Evolutionary conservation across 73 alveolate species (phyloP).

Genomic region (Paramecium octaurelia): DNA sequence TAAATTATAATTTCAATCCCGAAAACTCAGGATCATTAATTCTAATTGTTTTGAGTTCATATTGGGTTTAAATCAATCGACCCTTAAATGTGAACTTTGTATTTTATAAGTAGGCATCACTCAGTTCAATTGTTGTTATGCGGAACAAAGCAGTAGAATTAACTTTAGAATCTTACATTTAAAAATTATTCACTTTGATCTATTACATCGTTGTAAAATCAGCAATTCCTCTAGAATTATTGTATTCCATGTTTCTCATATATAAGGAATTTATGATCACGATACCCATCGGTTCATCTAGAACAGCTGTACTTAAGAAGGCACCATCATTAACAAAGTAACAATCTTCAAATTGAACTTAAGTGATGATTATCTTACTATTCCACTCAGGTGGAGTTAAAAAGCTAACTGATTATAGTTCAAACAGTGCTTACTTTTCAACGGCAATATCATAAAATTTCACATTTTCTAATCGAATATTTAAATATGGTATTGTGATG

Average conservation of each 20-base stretch:
- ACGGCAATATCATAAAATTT: background rate
- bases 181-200: background rate
- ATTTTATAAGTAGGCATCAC: background rate
- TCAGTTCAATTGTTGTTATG: background rate
- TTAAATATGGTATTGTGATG: background rate
- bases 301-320: background rate
- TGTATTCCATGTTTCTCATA: background rate
- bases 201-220: background rate
- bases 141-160: background rate
- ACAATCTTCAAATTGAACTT: background rate
- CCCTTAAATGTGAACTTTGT: background rate
- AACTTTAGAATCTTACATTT: background rate
- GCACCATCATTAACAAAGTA: background rate
- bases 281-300: background rate
- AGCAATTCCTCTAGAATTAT: background rate
- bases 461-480: background rate
- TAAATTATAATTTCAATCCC: background rate
- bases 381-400: constrained; percentile 19
- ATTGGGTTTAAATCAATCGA: background rate
- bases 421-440: background rate
- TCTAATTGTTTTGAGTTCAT: background rate
- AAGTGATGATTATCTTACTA: background rate
- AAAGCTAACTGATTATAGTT: background rate
- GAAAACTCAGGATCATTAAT: background rate
- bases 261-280: background rate